Evolutionary conservation across 1,284 basidiomycete genomes (phyloP).

Genomic region (Cutaneotrichosporon spelunceum): DNA sequence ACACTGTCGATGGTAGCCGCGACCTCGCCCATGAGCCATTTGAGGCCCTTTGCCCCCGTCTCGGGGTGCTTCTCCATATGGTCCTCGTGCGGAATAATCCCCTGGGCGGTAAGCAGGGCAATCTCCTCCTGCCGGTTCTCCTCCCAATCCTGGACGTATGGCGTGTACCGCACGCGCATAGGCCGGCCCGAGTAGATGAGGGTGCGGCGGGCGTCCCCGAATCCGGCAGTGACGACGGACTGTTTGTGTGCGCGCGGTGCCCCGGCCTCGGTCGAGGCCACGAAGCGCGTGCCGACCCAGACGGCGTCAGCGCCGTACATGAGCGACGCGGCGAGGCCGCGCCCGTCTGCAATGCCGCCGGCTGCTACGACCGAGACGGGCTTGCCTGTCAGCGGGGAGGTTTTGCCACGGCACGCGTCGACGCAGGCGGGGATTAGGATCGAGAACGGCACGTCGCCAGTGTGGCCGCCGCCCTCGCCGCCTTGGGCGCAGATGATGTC

Average conservation of each 20-base stretch:
- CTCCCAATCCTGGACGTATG: slow-evolving; percentile 72
- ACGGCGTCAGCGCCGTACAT: slow-evolving; percentile 79
- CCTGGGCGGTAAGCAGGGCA: slow-evolving; percentile 68
- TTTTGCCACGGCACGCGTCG: slow-evolving; percentile 68
- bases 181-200: slow-evolving; percentile 85
- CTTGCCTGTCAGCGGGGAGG: slow-evolving; percentile 64
- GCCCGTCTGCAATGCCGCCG: slow-evolving; percentile 79
- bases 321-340: slow-evolving; percentile 75
- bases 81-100: slow-evolving; percentile 67
- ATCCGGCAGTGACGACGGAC: slow-evolving; percentile 49
- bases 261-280: slow-evolving; percentile 63
- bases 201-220: slow-evolving; percentile 61
- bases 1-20: slow-evolving; percentile 73
- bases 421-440: slow-evolving; percentile 65
- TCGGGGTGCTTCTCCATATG: slow-evolving; percentile 76
- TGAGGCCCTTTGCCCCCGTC: slow-evolving; percentile 62
- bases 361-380: slow-evolving; percentile 79
- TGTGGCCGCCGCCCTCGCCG: slow-evolving; percentile 74
- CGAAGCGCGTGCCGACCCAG: slow-evolving; percentile 89
- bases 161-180: slow-evolving; percentile 71
- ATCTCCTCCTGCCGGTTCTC: slow-evolving; percentile 40
- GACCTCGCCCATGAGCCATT: slow-evolving; percentile 73
- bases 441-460: slow-evolving; percentile 44
- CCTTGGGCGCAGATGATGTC: slow-evolving; percentile 87
- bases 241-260: slow-evolving; percentile 83